These are phyloP conservation scores for Coemansia erecta DNA, from an alignment of 192 early-diverging fungal species.

Conservation along the genomic window DNA sequence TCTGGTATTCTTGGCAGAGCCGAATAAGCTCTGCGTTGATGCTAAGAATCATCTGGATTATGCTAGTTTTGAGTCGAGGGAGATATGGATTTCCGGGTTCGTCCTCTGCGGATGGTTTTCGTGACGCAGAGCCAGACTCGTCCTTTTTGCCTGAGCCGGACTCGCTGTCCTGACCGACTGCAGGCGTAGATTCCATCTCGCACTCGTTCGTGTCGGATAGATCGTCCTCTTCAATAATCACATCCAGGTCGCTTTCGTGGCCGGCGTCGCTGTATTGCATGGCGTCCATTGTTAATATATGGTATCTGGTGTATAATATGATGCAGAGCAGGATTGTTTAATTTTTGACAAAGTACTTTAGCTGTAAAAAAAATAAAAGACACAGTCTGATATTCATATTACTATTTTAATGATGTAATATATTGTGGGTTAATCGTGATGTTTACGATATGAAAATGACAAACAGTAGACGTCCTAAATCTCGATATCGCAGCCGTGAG, in stretches of 20 bases:
- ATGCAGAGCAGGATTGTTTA: background rate
- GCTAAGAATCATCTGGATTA: constrained; percentile 57
- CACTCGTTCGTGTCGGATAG: constrained; percentile 24
- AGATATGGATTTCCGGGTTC: constrained; percentile 38
- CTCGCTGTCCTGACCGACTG: background rate
- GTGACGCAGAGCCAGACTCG: background rate
- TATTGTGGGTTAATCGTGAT: background rate
- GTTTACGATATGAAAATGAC: background rate
- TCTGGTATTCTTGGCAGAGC: constrained; percentile 62
- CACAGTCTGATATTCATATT: background rate
- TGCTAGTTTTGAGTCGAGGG: constrained; percentile 52
- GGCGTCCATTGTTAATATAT: background rate
- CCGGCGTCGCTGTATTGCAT: constrained; percentile 21
- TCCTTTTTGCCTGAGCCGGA: background rate
- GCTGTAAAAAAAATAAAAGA: background rate
- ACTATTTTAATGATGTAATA: background rate
- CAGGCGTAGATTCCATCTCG: background rate
- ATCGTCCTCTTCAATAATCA: constrained; percentile 47
- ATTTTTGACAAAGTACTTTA: background rate
- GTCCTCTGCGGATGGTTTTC: constrained; percentile 18
- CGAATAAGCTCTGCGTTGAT: constrained; percentile 63
- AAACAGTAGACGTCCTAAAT: background rate
- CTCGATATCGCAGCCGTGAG: background rate
- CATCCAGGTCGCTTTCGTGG: constrained; percentile 44
- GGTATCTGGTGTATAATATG: background rate